phyloP scores from a whole-genome alignment of 139 green algal genomes.

The Coccomyxa sp. region DNA sequence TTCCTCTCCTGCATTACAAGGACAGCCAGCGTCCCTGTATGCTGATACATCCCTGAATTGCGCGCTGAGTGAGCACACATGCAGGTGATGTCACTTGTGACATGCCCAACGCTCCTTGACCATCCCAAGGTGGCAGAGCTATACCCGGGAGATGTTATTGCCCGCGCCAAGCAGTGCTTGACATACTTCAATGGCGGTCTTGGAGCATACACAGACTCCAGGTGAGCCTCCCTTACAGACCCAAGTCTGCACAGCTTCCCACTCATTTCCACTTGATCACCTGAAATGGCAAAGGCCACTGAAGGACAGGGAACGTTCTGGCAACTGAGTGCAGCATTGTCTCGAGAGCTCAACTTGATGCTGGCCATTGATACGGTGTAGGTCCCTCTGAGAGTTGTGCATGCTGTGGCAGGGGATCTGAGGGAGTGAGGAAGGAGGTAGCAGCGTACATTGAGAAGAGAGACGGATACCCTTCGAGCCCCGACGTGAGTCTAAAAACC shows the following conservation, averaged over 20 bases:
- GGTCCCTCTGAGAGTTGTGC: too few relatives aligned
- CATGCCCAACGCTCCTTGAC: slow-evolving; percentile 57
- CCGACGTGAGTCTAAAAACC: slow-evolving; percentile 58
- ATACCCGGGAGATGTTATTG: slow-evolving; percentile 81
- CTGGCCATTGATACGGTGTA: too few relatives aligned
- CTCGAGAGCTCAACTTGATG: too few relatives aligned
- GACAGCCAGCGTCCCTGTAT: too few relatives aligned
- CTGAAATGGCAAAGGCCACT: too few relatives aligned
- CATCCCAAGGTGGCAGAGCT: slow-evolving; percentile 51
- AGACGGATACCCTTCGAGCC: slow-evolving; percentile 62
- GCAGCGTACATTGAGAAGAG: slow-evolving; percentile 52
- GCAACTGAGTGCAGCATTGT: too few relatives aligned
- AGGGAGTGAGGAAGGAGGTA: neutral
- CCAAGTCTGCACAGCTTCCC: too few relatives aligned
- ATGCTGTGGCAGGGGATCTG: too few relatives aligned
- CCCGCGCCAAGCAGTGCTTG: slow-evolving; percentile 67
- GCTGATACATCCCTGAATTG: neutral
- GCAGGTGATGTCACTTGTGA: neutral
- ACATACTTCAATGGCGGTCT: slow-evolving; percentile 62
- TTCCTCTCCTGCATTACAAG: neutral
- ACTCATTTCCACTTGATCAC: too few relatives aligned
- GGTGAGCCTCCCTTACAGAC: slow-evolving; percentile 60
- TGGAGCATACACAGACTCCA: slow-evolving; percentile 84
- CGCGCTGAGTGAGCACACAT: too few relatives aligned
- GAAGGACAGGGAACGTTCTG: too few relatives aligned